Percentiles rank a stretch among this genome's conserved stretches.
phyloP scores from a whole-genome alignment of 192 early-diverging fungal species.

The Backusella liffmaniae region DNA sequence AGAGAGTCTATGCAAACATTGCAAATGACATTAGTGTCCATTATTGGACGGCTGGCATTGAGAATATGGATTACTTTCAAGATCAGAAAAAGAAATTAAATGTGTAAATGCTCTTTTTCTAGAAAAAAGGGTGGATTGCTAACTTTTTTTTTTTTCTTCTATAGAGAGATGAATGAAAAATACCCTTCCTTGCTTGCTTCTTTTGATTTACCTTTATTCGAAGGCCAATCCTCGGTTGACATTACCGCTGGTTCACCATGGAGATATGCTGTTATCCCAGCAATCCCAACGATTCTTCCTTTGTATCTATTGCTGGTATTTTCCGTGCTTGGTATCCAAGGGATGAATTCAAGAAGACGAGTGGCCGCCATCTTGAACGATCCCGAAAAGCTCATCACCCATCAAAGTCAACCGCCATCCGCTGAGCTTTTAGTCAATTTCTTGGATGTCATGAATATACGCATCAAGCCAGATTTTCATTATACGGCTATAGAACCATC shows the following conservation, averaged over 20 bases:
- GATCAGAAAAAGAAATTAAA: conserved; percentile 32
- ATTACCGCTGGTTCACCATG: neutral
- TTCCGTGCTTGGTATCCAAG: conserved; percentile 35
- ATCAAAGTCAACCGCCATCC: neutral
- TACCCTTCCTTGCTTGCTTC: neutral
- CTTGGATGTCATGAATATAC: neutral
- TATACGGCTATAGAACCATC: neutral
- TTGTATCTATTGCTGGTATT: conserved; percentile 40
- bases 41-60: conserved; percentile 58
- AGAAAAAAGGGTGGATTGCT: too few species aligned
- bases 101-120: conserved; percentile 37
- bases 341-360: conserved; percentile 37
- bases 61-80: conserved; percentile 44
- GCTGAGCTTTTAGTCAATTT: neutral
- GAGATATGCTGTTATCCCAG: conserved; percentile 20
- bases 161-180: neutral
- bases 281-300: conserved; percentile 34
- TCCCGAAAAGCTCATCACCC: neutral
- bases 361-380: conserved; percentile 15
- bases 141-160: neutral
- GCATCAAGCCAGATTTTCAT: neutral
- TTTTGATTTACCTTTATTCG: neutral
- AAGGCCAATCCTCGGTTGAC: neutral
- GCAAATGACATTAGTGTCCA: conserved; percentile 55
- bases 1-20: conserved; percentile 48